Evolutionary conservation across 257 asterid genomes (phyloP).

Genomic region (Primulina huaijiensis): DNA sequence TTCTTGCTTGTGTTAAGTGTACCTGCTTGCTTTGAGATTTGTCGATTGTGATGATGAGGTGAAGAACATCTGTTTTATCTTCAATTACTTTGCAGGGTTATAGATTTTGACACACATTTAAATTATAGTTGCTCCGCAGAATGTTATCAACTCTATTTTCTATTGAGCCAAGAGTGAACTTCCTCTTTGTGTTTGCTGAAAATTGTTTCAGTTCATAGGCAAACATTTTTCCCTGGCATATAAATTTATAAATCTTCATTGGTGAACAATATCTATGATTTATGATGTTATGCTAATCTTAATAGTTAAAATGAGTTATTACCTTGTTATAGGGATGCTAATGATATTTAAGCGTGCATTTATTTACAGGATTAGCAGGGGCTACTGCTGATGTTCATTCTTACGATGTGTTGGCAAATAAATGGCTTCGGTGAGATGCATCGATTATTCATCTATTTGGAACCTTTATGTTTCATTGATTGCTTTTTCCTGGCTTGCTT

Average conservation of each 20-base stretch:
- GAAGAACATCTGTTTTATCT: slow-evolving; percentile 5
- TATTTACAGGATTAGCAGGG: slow-evolving; percentile 89
- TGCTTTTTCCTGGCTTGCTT: slow-evolving; percentile 8
- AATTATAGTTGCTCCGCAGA: background rate
- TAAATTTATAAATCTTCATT: slow-evolving; percentile 7
- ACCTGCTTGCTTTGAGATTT: slow-evolving; percentile 1
- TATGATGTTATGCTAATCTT: background rate
- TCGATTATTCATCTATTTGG: background rate
- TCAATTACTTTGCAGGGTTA: slow-evolving; percentile 17
- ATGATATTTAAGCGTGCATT: slow-evolving; percentile 25
- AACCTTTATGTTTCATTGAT: background rate
- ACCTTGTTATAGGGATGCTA: slow-evolving; percentile 3
- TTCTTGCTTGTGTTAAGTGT: slow-evolving; percentile 9
- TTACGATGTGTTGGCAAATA: slow-evolving; percentile 84
- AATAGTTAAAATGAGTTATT: background rate
- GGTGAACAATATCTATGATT: slow-evolving; percentile 4
- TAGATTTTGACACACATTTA: slow-evolving; percentile 8
- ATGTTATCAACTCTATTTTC: background rate
- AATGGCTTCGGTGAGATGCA: slow-evolving; percentile 83
- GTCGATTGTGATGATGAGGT: slow-evolving; percentile 6
- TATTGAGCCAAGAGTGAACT: background rate
- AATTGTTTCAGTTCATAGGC: slow-evolving; percentile 8
- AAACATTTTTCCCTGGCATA: background rate
- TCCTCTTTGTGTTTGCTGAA: slow-evolving; percentile 7
- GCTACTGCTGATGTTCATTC: slow-evolving; percentile 98